Conservation (phyloP, 1,139 yeast genomes). For the Nakaseomyces kungkrabaensis region DNA sequence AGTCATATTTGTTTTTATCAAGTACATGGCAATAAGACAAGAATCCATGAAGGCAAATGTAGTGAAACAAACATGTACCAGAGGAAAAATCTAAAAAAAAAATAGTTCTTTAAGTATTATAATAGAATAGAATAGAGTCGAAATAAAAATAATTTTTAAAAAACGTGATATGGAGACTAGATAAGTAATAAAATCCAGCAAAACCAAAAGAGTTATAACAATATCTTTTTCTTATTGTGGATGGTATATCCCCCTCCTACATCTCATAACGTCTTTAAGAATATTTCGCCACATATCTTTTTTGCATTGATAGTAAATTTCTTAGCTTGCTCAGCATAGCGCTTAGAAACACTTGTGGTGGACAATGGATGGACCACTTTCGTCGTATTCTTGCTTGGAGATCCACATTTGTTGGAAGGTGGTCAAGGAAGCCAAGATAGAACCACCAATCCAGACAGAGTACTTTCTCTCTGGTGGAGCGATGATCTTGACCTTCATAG, state of each 20-base stretch:
- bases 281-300: conserved; percentile 1
- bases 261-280: conserved; percentile 1
- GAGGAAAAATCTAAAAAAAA: conserved; percentile 1
- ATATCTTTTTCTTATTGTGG: neutral
- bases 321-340: neutral
- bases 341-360: conserved; percentile 99
- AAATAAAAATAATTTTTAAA: neutral
- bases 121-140: neutral
- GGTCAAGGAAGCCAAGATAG: conserved; percentile 94
- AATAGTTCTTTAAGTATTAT: neutral
- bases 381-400: conserved; percentile 99
- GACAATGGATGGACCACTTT: conserved; percentile 98
- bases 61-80: neutral
- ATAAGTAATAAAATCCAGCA: neutral
- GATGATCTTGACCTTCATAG: conserved; percentile 98
- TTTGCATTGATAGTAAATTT: neutral
- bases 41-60: neutral
- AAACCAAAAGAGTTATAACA: neutral
- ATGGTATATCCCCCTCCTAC: neutral
- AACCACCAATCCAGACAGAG: conserved; percentile 99
- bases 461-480: conserved; percentile 99
- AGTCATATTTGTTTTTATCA: neutral
- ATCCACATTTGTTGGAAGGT: conserved; percentile 99
- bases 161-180: conserved; percentile 1
- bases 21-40: too few species aligned